Base-by-base conservation (phyloP, 1,139 yeast species). In the Protomyces macrosporus region DNA sequence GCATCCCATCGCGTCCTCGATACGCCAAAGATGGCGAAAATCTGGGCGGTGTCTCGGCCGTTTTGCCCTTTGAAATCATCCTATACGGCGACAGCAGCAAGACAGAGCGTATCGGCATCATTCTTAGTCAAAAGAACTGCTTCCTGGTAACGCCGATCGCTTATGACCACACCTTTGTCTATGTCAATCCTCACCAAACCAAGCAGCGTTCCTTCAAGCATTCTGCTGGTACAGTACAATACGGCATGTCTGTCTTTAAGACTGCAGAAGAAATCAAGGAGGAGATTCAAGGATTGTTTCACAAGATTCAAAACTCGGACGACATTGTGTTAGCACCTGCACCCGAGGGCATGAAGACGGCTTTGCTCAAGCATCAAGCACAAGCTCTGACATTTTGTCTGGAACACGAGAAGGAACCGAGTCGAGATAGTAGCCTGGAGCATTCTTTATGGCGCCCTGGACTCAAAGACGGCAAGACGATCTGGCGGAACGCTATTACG, bases 371-470 rank as follows among this genome's bases (percentile, higher is more conserved):
- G 54, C 63, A 60, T 34, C 63, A 60, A 36, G 33, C 32, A n/a
- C 63, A 60, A 54, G 63, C 63, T 6, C 52, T 60, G 90, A 97
- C 97, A 97, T 39, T 77, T 90, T 39, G 97, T 97, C 67, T 91
- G 90, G 74, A 90, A 97, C 0, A 84, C 90, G 52, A 97, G 90
- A 75, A 82, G 90, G 1, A 78, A 89, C 36, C 42, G 5, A 35
- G 40, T 9, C 45, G 34, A 10, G 36, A 30, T 16, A 34, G 32
- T 5, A 42, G 48, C 9, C 33, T 42, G 5, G 62, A 58, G 51
- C 55, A 84, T 55, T 61, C 68, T 54, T 51, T 63, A 14, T 45
- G 55, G 61, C 61, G 65, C 6, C 59, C 53, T 12, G 54, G 58
- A 33, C 55, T 37, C 3, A 62, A 48, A 6, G 58, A 55, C 4